Evolutionary conservation across 192 early-diverging fungal species (phyloP).

Genomic region (Rhizophagus clarus): DNA sequence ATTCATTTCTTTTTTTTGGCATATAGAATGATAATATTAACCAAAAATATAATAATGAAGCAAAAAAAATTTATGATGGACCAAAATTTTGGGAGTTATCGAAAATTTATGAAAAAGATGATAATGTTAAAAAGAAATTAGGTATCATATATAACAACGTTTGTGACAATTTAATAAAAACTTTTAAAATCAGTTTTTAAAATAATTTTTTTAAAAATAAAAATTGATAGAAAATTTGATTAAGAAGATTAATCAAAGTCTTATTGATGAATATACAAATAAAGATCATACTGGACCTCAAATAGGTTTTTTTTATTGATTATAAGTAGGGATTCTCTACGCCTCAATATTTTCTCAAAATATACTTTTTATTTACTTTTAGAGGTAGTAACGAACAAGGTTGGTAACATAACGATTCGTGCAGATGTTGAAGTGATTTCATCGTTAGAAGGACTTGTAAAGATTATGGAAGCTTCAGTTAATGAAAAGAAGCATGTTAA

Average conservation of each 20-base stretch:
- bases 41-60: not conserved
- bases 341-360: not conserved
- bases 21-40: not conserved
- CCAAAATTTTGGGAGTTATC: not conserved
- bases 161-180: too few relatives aligned
- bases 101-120: not conserved
- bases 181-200: too few relatives aligned
- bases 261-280: not conserved
- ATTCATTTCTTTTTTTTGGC: not conserved
- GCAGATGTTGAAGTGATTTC: conserved; percentile 8
- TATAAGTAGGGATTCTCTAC: not conserved
- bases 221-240: not conserved
- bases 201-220: not conserved
- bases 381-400: not conserved
- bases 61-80: not conserved
- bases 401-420: not conserved
- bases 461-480: conserved; percentile 1
- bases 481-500: conserved; percentile 9
- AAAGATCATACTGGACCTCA: not conserved
- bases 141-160: too few relatives aligned
- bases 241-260: not conserved
- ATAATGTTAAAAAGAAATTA: not conserved
- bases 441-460: not conserved
- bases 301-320: not conserved
- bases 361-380: not conserved